Base-by-base conservation (phyloP, 2,329 filamentous ascomycete genomes). In the Fusarium secorum region DNA sequence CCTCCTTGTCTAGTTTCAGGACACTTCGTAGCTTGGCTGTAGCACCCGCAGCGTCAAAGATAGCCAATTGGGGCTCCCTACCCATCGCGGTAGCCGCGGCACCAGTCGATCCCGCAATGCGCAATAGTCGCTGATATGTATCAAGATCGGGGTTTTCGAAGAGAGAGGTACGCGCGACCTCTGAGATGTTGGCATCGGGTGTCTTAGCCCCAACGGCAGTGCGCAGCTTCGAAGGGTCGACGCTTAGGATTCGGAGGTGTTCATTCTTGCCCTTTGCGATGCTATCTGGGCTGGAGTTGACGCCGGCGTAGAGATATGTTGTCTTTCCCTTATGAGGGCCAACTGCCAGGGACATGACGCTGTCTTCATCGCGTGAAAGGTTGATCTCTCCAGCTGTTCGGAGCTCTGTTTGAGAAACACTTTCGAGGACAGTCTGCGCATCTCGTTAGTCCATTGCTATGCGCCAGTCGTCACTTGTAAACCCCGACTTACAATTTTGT, bases 291-390 rank as follows among this genome's bases (percentile, higher is more conserved):
- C 91, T 92, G 64, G 93, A 94, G 80, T 97, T 98, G 82, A 97
- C 91, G 58, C 94, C 94, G 30, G 94, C 93, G 72, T 93, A 90
- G 57, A 83, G 48, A 45, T 85, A 79, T 28, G 87, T 88, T 51
- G 77, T 84, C 75, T 86, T 90, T 54, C 83, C 84, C 81, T 83
- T 87, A 80, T 76, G 86, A 77, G 83, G 87, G 71, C 93, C 90
- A 56, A 91, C 88, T 44, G 90, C 93, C 53, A 98, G 85, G 59
- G 92, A 95, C 71, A 92, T 94, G 64, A 97, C 93, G 61, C 92
- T 97, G 81, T 98, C 95, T 83, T 98, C 95, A 77, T 95, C 89
- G 74, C 89, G 87, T 68, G 92, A 92, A 52, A 97, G 89, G 64
- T 94, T 90, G 76, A 95, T 85, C 74, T 97, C 93, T 71, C 90